Evolutionary conservation across 2,329 filamentous ascomycete species (phyloP).

Genomic region (Volutella citrinella): DNA sequence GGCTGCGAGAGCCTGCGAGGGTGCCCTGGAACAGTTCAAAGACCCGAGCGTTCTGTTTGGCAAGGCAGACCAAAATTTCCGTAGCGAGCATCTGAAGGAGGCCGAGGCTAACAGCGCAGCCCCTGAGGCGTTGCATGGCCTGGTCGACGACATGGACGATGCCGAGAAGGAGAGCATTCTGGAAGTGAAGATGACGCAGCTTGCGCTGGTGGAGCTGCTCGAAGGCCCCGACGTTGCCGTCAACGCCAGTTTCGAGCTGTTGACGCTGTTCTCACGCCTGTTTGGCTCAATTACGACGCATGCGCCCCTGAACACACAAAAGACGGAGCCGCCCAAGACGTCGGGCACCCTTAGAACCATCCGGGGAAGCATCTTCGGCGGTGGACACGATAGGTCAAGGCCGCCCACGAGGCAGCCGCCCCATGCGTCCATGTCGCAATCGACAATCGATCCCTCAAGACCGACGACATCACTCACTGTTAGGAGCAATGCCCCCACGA

Average conservation of each 20-base stretch:
- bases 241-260: constrained; percentile 80
- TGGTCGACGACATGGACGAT: constrained; percentile 77
- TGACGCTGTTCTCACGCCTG: constrained; percentile 76
- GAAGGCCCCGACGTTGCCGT: constrained; percentile 84
- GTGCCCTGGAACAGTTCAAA: constrained; percentile 86
- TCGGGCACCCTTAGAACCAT: constrained; percentile 68
- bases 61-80: constrained; percentile 51
- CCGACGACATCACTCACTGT: constrained; percentile 43
- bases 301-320: constrained; percentile 38
- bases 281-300: constrained; percentile 61
- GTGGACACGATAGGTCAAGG: constrained; percentile 45
- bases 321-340: constrained; percentile 61
- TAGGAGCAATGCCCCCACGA: constrained; percentile 57
- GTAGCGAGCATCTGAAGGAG: constrained; percentile 67
- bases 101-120: constrained; percentile 32
- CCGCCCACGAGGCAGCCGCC: constrained; percentile 41
- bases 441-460: constrained; percentile 24
- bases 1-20: constrained; percentile 80
- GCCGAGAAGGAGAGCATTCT: constrained; percentile 83
- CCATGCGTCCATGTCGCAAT: constrained; percentile 30
- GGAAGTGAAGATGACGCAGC: constrained; percentile 94
- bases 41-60: constrained; percentile 70
- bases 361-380: constrained; percentile 77
- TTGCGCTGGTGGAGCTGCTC: constrained; percentile 76
- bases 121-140: constrained; percentile 36